Evolutionary conservation across 1,284 basidiomycete species (phyloP), one percentile per base, ranked within the genome.

Genomic region (Tylopilus sp.): DNA sequence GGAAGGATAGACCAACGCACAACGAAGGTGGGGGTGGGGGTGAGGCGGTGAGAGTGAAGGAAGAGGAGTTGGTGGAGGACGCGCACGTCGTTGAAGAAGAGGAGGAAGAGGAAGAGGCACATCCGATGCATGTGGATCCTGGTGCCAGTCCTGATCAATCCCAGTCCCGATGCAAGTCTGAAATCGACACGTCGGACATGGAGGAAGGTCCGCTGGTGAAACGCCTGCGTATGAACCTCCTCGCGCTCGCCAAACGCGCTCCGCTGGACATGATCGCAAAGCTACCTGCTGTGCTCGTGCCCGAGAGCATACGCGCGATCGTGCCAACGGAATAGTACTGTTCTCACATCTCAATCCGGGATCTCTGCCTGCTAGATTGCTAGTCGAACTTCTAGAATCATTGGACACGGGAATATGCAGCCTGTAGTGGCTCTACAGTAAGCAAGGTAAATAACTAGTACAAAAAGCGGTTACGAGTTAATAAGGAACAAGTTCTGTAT

Each of bases 231-330:
- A 69, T 88, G 56, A 87, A 86, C 60, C 68, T 88, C 29, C 73
- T 89, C 25, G 84, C 85, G 3, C 71, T 89, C 23, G 82, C 84
- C 46, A 87, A 87, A 62, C 75, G 86, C 7, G 84, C 84, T 10
- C 86, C 86, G 4, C 63, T 87, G 51, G 82, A 86, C 58, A 80
- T 76, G 52, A 83, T 89, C 49, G 82, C 82, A 16, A 73, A 73
- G 34, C 64, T 88, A 35, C 84, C 84, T 4, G 68, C 75, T 19
- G 81, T 84, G 42, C 67, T 88, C 34, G 81, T 88, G 2, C 84
- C 84, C 7, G 77, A 79, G 53, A 74, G 79, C 55, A 77, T 87
- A 52, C 73, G 84, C 41, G 72, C 74, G 54, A 77, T 80, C 52
- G 79, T 86, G 11, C 84, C 84, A 13, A 66, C 60, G 6, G 49